Evolutionary conservation across 345 rosid species (phyloP).

Genomic region (Anacardium occidentale): DNA sequence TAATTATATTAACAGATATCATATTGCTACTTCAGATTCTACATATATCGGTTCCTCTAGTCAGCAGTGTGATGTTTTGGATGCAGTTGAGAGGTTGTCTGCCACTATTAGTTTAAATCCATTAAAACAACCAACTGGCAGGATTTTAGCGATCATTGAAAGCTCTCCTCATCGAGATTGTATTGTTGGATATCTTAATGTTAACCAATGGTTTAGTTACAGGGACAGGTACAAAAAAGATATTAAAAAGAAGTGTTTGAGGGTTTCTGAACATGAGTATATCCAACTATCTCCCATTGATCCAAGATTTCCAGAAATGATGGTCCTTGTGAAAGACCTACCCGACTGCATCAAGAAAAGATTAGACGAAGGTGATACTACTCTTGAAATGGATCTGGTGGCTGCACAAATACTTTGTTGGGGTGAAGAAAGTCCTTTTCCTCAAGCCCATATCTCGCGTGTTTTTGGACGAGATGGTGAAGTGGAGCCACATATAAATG

Average conservation of each 20-base stretch:
- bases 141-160: conserved; percentile 66
- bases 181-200: conserved; percentile 73
- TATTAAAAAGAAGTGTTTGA: conserved; percentile 31
- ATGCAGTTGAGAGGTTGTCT: conserved; percentile 53
- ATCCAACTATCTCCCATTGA: conserved; percentile 62
- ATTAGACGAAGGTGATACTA: conserved; percentile 55
- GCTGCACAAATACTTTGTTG: conserved; percentile 68
- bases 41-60: conserved; percentile 21
- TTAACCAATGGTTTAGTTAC: conserved; percentile 53
- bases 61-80: conserved; percentile 35
- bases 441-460: conserved; percentile 49
- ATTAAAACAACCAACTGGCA: conserved; percentile 78
- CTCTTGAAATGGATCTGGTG: conserved; percentile 69
- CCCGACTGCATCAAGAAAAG: conserved; percentile 66
- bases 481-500: conserved; percentile 60
- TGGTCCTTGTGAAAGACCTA: conserved; percentile 47
- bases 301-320: conserved; percentile 69
- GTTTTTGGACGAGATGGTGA: conserved; percentile 73
- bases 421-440: conserved; percentile 63
- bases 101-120: conserved; percentile 50
- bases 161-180: conserved; percentile 60
- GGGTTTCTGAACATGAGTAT: conserved; percentile 41
- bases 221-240: conserved; percentile 40
- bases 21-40: conserved; percentile 30
- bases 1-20: conserved; percentile 27